These are phyloP conservation scores for Linderniella brevidens DNA, from an alignment of 257 asterid genomes.

Conservation along the genomic window DNA sequence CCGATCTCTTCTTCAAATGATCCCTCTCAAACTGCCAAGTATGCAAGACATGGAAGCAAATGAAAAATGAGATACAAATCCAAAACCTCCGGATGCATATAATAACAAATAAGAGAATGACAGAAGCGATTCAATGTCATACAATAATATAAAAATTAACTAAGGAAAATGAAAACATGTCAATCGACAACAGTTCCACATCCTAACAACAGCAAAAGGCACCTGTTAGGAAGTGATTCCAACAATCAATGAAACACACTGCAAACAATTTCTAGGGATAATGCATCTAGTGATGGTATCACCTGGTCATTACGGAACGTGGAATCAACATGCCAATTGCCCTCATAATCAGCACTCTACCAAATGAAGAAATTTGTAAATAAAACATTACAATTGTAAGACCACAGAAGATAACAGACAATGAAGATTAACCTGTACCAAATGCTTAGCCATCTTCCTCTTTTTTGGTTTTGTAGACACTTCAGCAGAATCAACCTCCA, in stretches of 20 bases:
- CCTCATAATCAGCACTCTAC: conserved; percentile 57
- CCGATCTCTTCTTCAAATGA: conserved; percentile 3
- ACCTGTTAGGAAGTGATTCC: not conserved
- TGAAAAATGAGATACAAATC: not conserved
- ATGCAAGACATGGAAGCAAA: not conserved
- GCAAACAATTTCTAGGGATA: not conserved
- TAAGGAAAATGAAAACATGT: no score
- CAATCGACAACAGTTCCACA: no score
- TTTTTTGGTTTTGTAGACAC: conserved; percentile 63
- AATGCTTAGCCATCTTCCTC: conserved; percentile 62
- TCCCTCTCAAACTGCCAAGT: conserved; percentile 1
- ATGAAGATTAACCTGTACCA: conserved; percentile 26
- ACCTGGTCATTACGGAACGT: conserved; percentile 81
- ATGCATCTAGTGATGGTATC: conserved; percentile 4
- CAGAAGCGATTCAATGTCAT: no score
- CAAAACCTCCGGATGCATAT: not conserved
- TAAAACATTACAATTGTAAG: not conserved
- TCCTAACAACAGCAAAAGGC: no score
- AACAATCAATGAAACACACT: not conserved
- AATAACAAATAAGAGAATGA: no score
- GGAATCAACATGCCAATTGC: conserved; percentile 60
- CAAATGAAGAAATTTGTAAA: conserved; percentile 11
- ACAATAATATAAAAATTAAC: no score
- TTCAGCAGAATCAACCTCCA: conserved; percentile 78
- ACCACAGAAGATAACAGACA: conserved; percentile 6